Conservation (phyloP, 176 grass and related monocot genomes). For the Triticum urartu region DNA sequence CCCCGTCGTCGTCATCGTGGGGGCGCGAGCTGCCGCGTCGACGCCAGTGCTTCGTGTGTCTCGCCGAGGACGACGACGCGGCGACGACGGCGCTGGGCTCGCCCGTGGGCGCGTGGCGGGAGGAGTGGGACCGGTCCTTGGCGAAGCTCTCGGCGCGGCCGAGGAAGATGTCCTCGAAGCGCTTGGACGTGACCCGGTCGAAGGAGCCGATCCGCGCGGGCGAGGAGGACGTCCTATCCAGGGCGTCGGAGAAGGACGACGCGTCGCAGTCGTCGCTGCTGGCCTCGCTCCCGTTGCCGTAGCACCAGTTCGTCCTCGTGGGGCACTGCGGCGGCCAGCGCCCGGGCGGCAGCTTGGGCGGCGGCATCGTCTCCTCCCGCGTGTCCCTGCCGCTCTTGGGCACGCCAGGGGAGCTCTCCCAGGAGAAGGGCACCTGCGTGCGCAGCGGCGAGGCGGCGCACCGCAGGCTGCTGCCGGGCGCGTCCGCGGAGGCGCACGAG, state of each 20-base stretch:
- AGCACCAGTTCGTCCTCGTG: constrained; percentile 22
- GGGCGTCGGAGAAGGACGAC: constrained; percentile 65
- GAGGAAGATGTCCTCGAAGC: constrained; percentile 57
- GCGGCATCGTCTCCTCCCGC: constrained; percentile 22
- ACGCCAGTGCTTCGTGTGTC: constrained; percentile 15
- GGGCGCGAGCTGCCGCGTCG: constrained; percentile 19
- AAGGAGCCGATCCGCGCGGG: constrained; percentile 71
- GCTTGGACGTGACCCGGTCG: constrained; percentile 52
- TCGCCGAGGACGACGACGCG: constrained; percentile 33
- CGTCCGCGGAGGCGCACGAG: constrained; percentile 45
- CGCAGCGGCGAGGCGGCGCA: constrained; percentile 44
- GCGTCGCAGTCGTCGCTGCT: constrained; percentile 52
- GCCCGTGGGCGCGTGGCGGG: constrained; percentile 28
- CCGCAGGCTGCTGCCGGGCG: constrained; percentile 34
- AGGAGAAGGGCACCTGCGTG: constrained; percentile 78
- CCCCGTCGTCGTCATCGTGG: constrained; percentile 21
- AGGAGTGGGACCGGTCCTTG: constrained; percentile 48
- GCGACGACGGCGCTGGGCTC: not conserved
- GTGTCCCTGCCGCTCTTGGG: constrained; percentile 41
- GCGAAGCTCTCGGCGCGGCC: constrained; percentile 58
- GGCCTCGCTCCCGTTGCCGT: constrained; percentile 45
- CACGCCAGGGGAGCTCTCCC: constrained; percentile 93
- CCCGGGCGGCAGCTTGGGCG: constrained; percentile 61
- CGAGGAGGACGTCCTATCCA: constrained; percentile 57
- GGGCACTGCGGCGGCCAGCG: constrained; percentile 25